These are phyloP conservation scores for Vitis hybrid DNA, from an alignment of 177 flowering plant genomes.

Conservation along the genomic window DNA sequence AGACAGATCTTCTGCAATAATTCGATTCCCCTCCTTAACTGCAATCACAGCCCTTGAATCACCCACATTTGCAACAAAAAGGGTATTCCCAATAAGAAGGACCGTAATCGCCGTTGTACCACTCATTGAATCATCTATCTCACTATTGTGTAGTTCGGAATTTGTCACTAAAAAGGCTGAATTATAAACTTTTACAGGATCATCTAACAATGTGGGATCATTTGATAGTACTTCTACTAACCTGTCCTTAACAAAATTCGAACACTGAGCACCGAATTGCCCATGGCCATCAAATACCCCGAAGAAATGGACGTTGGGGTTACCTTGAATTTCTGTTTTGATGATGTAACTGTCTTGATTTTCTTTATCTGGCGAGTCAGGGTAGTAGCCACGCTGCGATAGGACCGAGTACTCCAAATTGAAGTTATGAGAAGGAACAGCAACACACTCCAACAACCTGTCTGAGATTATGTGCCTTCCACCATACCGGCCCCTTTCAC, in stretches of 20 bases:
- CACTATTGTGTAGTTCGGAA: constrained; percentile 66
- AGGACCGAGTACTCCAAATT: constrained; percentile 62
- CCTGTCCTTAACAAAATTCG: constrained; percentile 75
- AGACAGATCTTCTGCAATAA: constrained; percentile 73
- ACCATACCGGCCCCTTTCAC: constrained; percentile 18
- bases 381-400: constrained; percentile 84
- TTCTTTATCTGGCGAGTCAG: constrained; percentile 81
- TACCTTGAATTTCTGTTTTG: constrained; percentile 67
- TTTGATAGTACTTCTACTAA: constrained; percentile 55
- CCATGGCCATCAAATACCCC: constrained; percentile 99
- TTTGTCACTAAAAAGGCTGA: constrained; percentile 65
- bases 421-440: constrained; percentile 72
- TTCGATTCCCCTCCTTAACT: constrained; percentile 51
- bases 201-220: constrained; percentile 59
- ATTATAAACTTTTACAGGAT: constrained; percentile 72
- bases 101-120: constrained; percentile 97
- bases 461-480: constrained; percentile 38
- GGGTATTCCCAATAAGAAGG: constrained; percentile 67
- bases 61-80: constrained; percentile 93
- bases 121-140: constrained; percentile 92
- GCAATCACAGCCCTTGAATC: constrained; percentile 95
- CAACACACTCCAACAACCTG: constrained; percentile 47
- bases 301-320: constrained; percentile 92
- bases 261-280: constrained; percentile 75
- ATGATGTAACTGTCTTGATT: constrained; percentile 90